Evolutionary conservation across 2,329 filamentous ascomycete species (phyloP), one percentile per base, ranked within the genome.

Genomic region (Nemania bipapillata): DNA sequence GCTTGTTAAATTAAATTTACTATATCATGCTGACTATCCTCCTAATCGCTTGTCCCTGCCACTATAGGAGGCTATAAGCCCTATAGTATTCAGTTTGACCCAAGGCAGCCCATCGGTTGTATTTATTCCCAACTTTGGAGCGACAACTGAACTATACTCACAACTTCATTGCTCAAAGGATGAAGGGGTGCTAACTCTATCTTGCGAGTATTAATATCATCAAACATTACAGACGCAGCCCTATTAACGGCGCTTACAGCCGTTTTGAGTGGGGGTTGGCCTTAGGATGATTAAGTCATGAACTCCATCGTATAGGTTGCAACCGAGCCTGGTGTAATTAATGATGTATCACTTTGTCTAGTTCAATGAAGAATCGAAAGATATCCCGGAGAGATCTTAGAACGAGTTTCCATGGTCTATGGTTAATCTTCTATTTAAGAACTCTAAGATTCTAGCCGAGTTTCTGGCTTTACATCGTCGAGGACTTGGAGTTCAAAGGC

Each of bases 281-380:
- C 15, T 24, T 62, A 35, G 59, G 30, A 24, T 54, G 32, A 53
- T 4, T 35, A 30, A 3, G 22, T 35, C 40, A 61, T 32, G 17
- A 47, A 61, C 32, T 61, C 58, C 3, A 53, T 61, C 7, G 22
- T 61, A 17, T 47, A 61, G 35, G 22, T 61, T 15, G 49, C 54
- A 9, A 35, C 45, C 1, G 49, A 54, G 35, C 20, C 49, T 5
- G 9, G 54, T 32, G 11, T n/a, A 42, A 32, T n/a, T n/a, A 42
- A 32, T n/a, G 12, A 52, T 45, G 2, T 60, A 60, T 20, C 52
- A 60, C 9, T 32, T 55, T 11, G 26, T 62, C 50, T 54, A 63
- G n/a, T 45, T 55, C 3, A 30, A 47, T 22, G 9, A 8, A 9
- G 37, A 55, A 24, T 12, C 55, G 59, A 54, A 47, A 54, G 5